Evolutionary conservation across 768 basidiomycete genomes (phyloP), one percentile per base, ranked within the genome.

Genomic region (Tephrocybe sp.): DNA sequence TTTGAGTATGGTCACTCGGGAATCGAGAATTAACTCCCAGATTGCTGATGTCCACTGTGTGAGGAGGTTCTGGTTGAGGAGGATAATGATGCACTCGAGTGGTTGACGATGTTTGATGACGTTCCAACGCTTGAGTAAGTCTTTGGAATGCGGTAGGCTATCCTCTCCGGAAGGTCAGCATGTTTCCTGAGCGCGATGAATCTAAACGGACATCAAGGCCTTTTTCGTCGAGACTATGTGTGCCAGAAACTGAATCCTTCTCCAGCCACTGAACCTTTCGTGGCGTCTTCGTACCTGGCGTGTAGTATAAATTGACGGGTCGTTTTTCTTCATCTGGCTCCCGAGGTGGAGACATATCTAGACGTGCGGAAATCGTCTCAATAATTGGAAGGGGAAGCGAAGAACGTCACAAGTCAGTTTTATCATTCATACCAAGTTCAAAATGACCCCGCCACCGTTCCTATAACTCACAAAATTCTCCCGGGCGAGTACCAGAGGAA

Each of bases 181-280:
- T 4, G 11, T 30, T 46, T 60, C 23, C 2, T 18, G 28, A 32
- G 12, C 15, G 40, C 32, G 34, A 55, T 45, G 64, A 12, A 44
- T 8, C 25, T 1, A 5, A 45, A 14, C 3, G 4, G 0, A 85
- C 84, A 57, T 84, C 73, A 25, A 76, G 57, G 0, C 73, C 84
- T 39, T 73, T 66, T 63, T 83, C 79, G 58, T 85, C 84, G 24
- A 85, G 67, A 21, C 69, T 73, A 46, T 76, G 74, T n/a, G 64
- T 55, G 17, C 58, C 58, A 1, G 58, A 23, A 24, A 53, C 48
- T 44, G 58, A 55, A 30, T 57, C 54, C 7, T 64, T 60, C 44
- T 68, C 66, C 11, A 72, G 65, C 81, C 80, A 81, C 55, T 83
- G 81, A 2, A 83, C 78, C 41, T 75, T 78, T 20, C 76, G 73